Percentiles rank a stretch among this genome's conserved stretches.
These are phyloP conservation scores for Endoconidiophora polonica DNA, from an alignment of 2,329 filamentous ascomycete genomes.

Conservation along the genomic window DNA sequence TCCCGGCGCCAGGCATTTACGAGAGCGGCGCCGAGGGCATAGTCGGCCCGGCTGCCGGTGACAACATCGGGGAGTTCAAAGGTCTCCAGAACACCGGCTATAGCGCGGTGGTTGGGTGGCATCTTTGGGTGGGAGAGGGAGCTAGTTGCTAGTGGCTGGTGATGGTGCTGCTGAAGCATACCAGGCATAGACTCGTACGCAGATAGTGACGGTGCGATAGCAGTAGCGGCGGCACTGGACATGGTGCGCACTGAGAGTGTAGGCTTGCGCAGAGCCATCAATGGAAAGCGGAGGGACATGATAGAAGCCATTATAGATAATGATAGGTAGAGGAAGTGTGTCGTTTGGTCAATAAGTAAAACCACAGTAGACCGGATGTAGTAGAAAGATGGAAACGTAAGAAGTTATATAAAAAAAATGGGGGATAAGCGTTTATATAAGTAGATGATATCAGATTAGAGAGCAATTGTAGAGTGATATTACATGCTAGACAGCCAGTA, in stretches of 20 bases:
- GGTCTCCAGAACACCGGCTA: slow-evolving; percentile 21
- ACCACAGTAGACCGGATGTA: no score
- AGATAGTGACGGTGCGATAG: neutral
- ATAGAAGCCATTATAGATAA: neutral
- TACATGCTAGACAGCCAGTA: no score
- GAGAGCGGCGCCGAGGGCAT: slow-evolving; percentile 24
- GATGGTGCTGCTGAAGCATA: no score
- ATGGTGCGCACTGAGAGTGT: neutral
- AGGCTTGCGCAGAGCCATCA: neutral
- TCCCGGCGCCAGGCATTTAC: slow-evolving; percentile 27
- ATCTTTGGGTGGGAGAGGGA: slow-evolving; percentile 4
- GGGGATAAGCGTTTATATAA: neutral
- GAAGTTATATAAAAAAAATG: neutral
- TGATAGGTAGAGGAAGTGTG: neutral
- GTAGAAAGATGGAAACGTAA: neutral
- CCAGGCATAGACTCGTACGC: no score
- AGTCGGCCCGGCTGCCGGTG: slow-evolving; percentile 20
- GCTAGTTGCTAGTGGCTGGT: no score
- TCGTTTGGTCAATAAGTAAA: no score
- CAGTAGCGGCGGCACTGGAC: neutral
- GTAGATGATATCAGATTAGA: no score
- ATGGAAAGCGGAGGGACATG: neutral
- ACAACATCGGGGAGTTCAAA: slow-evolving; percentile 26
- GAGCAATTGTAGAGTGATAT: no score
- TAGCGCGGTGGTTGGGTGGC: slow-evolving; percentile 6